Evolutionary conservation across 1,139 yeast genomes (phyloP), one percentile per base, ranked within the genome.

Genomic region (Candida frijolesensis): DNA sequence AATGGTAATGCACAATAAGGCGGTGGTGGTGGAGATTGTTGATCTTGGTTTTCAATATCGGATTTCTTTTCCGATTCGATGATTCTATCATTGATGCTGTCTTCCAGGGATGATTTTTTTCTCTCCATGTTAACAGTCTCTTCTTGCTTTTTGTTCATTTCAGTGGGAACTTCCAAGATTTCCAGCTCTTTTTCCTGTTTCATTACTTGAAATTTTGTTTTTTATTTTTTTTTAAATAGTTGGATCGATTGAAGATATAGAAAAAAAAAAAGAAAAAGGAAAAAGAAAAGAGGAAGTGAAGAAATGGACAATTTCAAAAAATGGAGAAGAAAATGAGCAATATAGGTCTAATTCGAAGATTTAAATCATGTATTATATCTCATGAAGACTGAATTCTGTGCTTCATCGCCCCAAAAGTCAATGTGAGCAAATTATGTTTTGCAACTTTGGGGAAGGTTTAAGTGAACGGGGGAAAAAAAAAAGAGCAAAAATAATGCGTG

Each of bases 1-100:
- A 46, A 44, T 9, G 52, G 41, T 27, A 53, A 48, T 7, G 52
- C 47, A 45, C 52, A 45, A 41, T 49, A 51, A 1, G 34, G 41
- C 14, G 22, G 30, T 12, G 3, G 22, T 38, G n/a, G 41, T 38
- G 14, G 41, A 1, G 27, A 32, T 38, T 43, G 39, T n/a, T 25
- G 14, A 15, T 25, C 35, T 33, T 40, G 37, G 2, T 34, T 19
- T 22, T 38, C 43, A 15, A 39, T 19, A 40, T 45, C 48, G n/a
- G 12, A 15, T 11, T 33, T 34, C 10, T 33, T 43, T 22, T 43
- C 38, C 4, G 40, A 30, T 5, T 43, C 45, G 14, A 6, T 22
- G 25, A 19, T 8, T 10, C 5, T 43, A 3, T 34, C 40, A 18
- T 30, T 34, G 11, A 12, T 19, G 11, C 33, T 42, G 14, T 30